Evolutionary conservation across 192 early-diverging fungal species (phyloP).

Genomic region (Coemansia sp.): DNA sequence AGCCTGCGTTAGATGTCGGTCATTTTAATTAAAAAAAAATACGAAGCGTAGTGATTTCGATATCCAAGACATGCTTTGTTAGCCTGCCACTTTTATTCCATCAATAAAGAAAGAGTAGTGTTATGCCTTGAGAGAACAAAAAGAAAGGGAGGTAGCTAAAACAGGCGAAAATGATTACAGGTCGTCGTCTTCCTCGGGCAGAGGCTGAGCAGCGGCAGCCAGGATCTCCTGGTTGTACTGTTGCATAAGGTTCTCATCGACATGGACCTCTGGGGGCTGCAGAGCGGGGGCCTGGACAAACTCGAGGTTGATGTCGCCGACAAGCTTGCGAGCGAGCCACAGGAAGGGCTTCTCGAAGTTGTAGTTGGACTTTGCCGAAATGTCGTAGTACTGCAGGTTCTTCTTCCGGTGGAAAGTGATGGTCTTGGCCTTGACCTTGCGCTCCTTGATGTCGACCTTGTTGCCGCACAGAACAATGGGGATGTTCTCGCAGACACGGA

Average conservation of each 20-base stretch:
- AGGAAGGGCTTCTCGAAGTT: slow-evolving; percentile 99
- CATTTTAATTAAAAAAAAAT: too few species aligned
- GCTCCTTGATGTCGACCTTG: slow-evolving; percentile 99
- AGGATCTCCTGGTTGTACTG: slow-evolving; percentile 82
- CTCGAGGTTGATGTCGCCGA: slow-evolving; percentile 91
- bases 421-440: slow-evolving; percentile 99
- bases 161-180: slow-evolving; percentile 33
- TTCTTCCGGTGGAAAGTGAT: slow-evolving; percentile 99
- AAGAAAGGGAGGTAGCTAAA: neutral
- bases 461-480: slow-evolving; percentile 99
- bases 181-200: slow-evolving; percentile 82
- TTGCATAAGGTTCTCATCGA: slow-evolving; percentile 77
- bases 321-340: slow-evolving; percentile 98
- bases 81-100: neutral
- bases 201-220: slow-evolving; percentile 78
- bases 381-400: slow-evolving; percentile 99
- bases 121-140: neutral
- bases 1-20: too few species aligned
- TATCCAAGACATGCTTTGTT: too few species aligned
- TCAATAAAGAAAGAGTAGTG: neutral
- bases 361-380: slow-evolving; percentile 99
- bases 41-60: too few species aligned
- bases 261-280: slow-evolving; percentile 88
- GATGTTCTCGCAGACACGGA: slow-evolving; percentile 99
- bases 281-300: slow-evolving; percentile 98